phyloP scores from a whole-genome alignment of 768 basidiomycete species.

The Paxillus involutus region DNA sequence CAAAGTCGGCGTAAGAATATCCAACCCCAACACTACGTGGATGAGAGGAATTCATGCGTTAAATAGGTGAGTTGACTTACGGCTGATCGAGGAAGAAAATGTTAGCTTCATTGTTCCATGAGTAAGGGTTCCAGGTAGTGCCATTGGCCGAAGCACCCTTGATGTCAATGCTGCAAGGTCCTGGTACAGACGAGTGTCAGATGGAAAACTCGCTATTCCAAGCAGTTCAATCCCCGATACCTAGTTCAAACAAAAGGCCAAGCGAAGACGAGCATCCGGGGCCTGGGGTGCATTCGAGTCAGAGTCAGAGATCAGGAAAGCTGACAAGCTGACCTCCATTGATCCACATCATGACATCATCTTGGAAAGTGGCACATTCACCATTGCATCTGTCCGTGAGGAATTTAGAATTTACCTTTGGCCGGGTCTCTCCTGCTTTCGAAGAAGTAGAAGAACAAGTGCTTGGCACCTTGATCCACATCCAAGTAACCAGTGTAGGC shows the following conservation, averaged over 20 bases:
- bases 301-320: neutral
- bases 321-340: constrained; percentile 51
- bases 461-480: constrained; percentile 48
- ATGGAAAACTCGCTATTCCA: constrained; percentile 1
- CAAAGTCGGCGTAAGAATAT: constrained; percentile 70
- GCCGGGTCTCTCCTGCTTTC: constrained; percentile 49
- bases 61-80: constrained; percentile 15
- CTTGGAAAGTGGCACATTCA: constrained; percentile 22
- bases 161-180: constrained; percentile 63
- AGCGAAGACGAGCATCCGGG: constrained; percentile 55
- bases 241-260: constrained; percentile 62
- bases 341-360: constrained; percentile 73
- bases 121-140: constrained; percentile 61
- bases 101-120: constrained; percentile 66
- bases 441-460: constrained; percentile 62
- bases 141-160: constrained; percentile 53
- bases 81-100: constrained; percentile 76
- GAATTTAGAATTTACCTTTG: constrained; percentile 25
- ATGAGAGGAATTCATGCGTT: neutral
- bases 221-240: constrained; percentile 19
- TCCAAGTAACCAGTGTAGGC: constrained; percentile 51
- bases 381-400: too few relatives aligned
- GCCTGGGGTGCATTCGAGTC: constrained; percentile 35
- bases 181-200: constrained; percentile 38
- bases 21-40: constrained; percentile 60